Percentiles rank a stretch among this genome's conserved stretches.
Conservation (phyloP, 768 basidiomycete genomes). For the Suillus fuscotomentosus region DNA sequence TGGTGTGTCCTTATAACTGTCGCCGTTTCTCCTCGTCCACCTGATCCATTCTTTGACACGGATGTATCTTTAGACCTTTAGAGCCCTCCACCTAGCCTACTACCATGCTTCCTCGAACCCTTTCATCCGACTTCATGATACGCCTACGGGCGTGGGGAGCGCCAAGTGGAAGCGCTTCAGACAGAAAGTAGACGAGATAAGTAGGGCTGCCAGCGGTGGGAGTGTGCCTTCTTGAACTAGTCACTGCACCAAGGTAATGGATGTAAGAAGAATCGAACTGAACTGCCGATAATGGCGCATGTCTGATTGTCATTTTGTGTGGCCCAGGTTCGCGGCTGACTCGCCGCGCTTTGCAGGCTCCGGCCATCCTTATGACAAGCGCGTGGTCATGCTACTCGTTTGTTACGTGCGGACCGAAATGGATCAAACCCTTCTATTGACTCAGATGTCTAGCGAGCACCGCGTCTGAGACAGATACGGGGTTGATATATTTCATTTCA, state of each 20-base stretch:
- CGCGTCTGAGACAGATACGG: slow-evolving; percentile 93
- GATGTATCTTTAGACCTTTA: slow-evolving; percentile 62
- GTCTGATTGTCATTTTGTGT: slow-evolving; percentile 3
- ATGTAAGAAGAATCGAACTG: not conserved
- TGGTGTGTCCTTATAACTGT: slow-evolving; percentile 43
- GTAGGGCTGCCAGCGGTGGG: slow-evolving; percentile 51
- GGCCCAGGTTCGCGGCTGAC: slow-evolving; percentile 21
- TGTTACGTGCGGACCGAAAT: slow-evolving; percentile 50
- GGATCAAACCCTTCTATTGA: slow-evolving; percentile 70
- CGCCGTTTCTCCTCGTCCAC: not conserved
- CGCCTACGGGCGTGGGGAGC: slow-evolving; percentile 55
- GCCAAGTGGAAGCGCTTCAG: slow-evolving; percentile 70
- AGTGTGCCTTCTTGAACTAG: slow-evolving; percentile 21
- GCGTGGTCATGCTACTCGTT: slow-evolving; percentile 18
- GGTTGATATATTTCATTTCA: slow-evolving; percentile 39
- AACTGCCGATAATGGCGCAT: not conserved
- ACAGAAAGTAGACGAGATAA: slow-evolving; percentile 73
- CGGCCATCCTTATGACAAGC: slow-evolving; percentile 17
- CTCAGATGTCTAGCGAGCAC: slow-evolving; percentile 66
- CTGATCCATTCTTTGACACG: not conserved
- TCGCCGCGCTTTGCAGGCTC: slow-evolving; percentile 26
- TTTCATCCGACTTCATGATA: slow-evolving; percentile 66
- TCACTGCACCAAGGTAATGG: slow-evolving; percentile 15
- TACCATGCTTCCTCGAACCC: slow-evolving; percentile 83
- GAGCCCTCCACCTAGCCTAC: slow-evolving; percentile 86